phyloP scores from a whole-genome alignment of 805 yeast species.

The Kodamaea hsintzibuensis region DNA sequence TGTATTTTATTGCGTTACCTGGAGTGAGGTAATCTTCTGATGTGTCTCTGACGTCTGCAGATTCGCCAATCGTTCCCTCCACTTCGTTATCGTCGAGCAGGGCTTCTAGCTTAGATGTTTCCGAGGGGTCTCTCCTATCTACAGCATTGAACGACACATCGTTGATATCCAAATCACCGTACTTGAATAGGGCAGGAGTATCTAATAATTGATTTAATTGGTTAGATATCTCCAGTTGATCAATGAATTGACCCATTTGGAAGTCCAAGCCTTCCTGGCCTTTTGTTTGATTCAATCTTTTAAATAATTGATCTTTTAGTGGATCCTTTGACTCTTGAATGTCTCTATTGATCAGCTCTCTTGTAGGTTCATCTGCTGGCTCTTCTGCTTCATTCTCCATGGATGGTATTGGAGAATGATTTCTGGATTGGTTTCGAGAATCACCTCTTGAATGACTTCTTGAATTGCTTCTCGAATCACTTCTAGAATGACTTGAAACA shows the following conservation, averaged over 20 bases:
- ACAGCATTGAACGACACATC: constrained; percentile 3
- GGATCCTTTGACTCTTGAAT: neutral
- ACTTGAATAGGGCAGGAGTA: constrained; percentile 6
- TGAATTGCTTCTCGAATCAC: constrained; percentile 5
- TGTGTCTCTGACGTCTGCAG: neutral
- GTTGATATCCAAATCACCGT: constrained; percentile 3
- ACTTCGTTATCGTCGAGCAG: neutral
- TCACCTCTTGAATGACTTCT: constrained; percentile 3
- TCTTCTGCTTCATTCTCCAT: neutral
- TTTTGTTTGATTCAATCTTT: neutral
- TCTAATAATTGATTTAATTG: neutral
- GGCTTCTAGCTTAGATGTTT: neutral
- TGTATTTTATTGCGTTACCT: neutral
- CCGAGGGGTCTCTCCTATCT: neutral
- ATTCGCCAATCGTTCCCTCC: neutral
- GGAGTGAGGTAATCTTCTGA: neutral
- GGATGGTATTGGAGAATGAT: neutral
- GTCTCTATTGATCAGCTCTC: neutral
- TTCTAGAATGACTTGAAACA: neutral
- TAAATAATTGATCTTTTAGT: constrained; percentile 11
- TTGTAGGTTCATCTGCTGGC: neutral
- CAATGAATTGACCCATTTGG: neutral
- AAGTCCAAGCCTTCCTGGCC: constrained; percentile 4
- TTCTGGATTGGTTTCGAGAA: neutral
- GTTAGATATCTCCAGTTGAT: neutral